Evolutionary conservation across 83 land plant genomes (phyloP).

Genomic region (Larix sibirica): DNA sequence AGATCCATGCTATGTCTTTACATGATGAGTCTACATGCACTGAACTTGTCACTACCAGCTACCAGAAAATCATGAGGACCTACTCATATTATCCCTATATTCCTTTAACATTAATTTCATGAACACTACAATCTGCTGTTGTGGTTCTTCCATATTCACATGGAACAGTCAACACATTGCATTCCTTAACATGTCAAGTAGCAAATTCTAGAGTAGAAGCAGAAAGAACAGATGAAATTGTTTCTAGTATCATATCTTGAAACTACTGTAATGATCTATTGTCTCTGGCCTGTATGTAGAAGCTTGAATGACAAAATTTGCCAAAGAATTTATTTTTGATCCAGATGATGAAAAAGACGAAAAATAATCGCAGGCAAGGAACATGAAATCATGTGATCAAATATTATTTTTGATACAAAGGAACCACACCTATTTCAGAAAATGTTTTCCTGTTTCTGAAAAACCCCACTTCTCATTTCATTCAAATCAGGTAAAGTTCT

Average conservation of each 20-base stretch:
- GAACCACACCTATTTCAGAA: neutral
- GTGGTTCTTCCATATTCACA: neutral
- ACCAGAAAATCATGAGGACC: neutral
- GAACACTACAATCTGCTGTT: neutral
- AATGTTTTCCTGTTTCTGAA: neutral
- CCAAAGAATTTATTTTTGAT: no score
- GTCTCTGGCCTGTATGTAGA: no score
- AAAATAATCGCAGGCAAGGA: no score
- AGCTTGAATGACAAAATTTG: no score
- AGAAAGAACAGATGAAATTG: neutral
- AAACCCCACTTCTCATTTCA: neutral
- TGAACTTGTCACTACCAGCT: neutral
- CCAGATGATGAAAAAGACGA: no score
- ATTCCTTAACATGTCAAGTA: neutral
- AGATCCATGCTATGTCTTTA: neutral
- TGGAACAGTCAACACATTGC: neutral
- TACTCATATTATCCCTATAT: neutral
- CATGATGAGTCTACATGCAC: neutral
- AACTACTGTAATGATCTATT: no score
- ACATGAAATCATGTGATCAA: no score
- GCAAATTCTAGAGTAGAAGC: neutral
- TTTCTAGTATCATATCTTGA: neutral
- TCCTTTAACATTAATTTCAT: neutral
- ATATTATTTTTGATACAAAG: neutral
- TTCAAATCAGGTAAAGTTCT: no score